These are phyloP conservation scores for Mycena olivaceomarginata DNA, from an alignment of 768 basidiomycete genomes.

Conservation along the genomic window DNA sequence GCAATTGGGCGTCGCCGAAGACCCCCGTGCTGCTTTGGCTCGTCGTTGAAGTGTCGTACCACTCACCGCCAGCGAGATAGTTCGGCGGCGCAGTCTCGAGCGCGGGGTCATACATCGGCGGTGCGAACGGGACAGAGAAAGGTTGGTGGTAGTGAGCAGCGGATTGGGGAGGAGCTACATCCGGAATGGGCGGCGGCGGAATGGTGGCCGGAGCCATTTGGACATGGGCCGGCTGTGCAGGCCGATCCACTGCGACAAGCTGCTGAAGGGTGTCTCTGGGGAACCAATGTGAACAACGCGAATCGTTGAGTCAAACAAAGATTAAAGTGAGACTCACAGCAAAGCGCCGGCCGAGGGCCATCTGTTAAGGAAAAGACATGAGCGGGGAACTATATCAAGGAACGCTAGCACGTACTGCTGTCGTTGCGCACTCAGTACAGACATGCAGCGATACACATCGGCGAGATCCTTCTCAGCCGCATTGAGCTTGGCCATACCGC, in stretches of 20 bases:
- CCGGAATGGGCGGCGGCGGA: too few species aligned
- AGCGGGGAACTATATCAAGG: background rate
- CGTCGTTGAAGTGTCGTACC: background rate
- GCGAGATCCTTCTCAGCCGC: slow-evolving; percentile 36
- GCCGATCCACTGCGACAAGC: slow-evolving; percentile 38
- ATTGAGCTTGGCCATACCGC: background rate
- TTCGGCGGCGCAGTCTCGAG: slow-evolving; percentile 33
- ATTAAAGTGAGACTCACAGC: slow-evolving; percentile 24
- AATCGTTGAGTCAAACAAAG: too few species aligned
- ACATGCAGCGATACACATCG: slow-evolving; percentile 41
- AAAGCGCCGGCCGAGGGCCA: slow-evolving; percentile 42
- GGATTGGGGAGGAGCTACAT: background rate
- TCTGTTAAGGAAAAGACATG: background rate
- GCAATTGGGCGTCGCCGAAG: background rate
- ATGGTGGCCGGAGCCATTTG: background rate
- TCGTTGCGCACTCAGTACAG: slow-evolving; percentile 36
- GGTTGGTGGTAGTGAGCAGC: background rate
- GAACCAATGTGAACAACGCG: background rate
- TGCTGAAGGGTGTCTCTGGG: slow-evolving; percentile 40
- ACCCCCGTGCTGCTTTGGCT: too few species aligned
- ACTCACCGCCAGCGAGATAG: background rate
- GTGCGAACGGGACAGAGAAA: background rate
- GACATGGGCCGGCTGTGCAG: background rate
- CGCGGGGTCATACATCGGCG: slow-evolving; percentile 33
- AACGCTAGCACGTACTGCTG: background rate